Base-by-base conservation (phyloP, 2,329 filamentous ascomycete species). In the Paramyrothecium roridum region DNA sequence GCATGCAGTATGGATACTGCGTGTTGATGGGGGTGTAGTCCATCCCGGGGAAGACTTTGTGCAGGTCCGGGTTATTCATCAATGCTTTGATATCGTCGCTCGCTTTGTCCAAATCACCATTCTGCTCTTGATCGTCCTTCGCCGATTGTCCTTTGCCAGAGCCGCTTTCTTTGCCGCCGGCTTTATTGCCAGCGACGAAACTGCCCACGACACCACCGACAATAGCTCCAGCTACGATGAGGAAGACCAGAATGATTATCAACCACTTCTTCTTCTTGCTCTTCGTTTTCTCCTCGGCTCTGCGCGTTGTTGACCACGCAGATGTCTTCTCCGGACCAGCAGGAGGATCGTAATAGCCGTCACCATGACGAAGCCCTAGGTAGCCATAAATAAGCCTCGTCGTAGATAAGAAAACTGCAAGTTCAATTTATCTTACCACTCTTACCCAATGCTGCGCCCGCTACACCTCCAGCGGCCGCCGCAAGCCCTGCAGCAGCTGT, bases 21-120 rank as follows among this genome's bases (percentile, higher is more conserved):
- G 91, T 86, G 68, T 96, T 92, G 70, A 95, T 83, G 0, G 93
- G 92, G 0, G 93, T 98, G 70, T 98, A 98, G 73, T 97, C 93
- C 74, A 98, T 90, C 23, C 92, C 93, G 0, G 92, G 90, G 70
- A 98, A 98, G 2, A 98, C 91, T 71, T 91, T 96, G 80, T 96
- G 91, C 22, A 98, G 80, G 59, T 92, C 75, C 0, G 79, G 69
- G 72, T 96, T 96, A 76, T 89, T 87, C 78, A 97, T 79, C 16
- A 98, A 79, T 3, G 80, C 79, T 76, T 96, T 82, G 74, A 97
- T 96, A 73, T 96, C 89, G 1, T 75, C 62, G 10, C 91, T 96
- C 70, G 93, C 76, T 70, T 87, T 86, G 70, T 80, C 75, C 8
- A 96, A 81, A 60, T 93, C 89, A 46, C 88, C 86, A 63, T 90